Evolutionary conservation across 2,329 filamentous ascomycete genomes (phyloP), one percentile per base, ranked within the genome.

Genomic region (Fusarium vanettenii): DNA sequence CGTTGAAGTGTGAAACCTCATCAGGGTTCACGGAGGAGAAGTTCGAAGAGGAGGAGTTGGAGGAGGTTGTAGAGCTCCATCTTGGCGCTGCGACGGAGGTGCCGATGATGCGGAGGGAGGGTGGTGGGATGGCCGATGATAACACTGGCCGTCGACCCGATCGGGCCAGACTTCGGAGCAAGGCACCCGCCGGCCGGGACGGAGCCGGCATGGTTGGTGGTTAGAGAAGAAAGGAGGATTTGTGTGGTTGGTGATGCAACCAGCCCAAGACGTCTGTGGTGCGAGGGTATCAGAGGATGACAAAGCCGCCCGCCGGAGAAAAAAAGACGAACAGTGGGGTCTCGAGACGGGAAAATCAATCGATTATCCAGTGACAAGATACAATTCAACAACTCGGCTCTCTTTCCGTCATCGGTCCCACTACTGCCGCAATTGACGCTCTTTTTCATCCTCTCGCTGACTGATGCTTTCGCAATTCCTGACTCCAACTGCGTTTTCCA

Each of bases 1-100:
- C 91, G 80, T 95, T 95, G 89, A 99, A 99, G 87, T 99, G 97
- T 20, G 93, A 94, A 74, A 99, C 91, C 86, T 99, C 96, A 76
- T 92, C 90, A 63, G 94, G 90, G 79, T 97, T 97, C 84, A 99
- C 94, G 65, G 94, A 95, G 57, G 93, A 91, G 78, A 85, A 87
- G 65, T 82, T 75, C 59, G 80, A 56, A 3, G 76, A 66, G 25
- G 74, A 69, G 41, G 62, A 68, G 43, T 31, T 60, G 20, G 43
- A 52, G 20, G 76, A 73, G 5, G 69, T 35, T 50, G 75, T 76
- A 55, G 75, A 79, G 66, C 66, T 71, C 74, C 72, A 76, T 69
- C 70, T 76, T 41, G 60, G 43, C 48, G 37, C 14, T 41, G 57
- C 45, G 48, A 62, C 41, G 25, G 57, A 60, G 48, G 48, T 52